Evolutionary conservation across 257 asterid species (phyloP), one percentile per base, ranked within the genome.

Genomic region (Fraxinus pennsylvanica): DNA sequence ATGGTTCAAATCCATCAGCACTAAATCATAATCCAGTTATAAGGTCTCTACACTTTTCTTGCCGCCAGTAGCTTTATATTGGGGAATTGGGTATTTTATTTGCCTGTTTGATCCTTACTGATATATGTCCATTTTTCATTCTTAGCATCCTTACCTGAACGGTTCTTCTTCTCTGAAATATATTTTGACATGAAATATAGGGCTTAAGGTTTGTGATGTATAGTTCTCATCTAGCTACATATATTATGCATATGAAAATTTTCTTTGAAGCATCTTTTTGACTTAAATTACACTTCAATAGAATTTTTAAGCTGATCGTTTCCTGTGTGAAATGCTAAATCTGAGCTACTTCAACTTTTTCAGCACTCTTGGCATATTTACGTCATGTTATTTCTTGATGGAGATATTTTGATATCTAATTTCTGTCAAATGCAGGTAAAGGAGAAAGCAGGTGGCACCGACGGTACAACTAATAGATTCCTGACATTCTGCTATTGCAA

Each of bases 361-460:
- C 70, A 39, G 65, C 54, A 38, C 43, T 68, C 67, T 59, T 74
- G 13, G 38, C 63, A 54, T 50, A 5, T 81, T 57, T 68, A 15
- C 39, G 19, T 79, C 71, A 35, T 61, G 2, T n/a, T 25, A 13
- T 66, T 54, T 65, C 61, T 68, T n/a, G 22, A 71, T 27, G 68
- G 71, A 63, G 61, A 63, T 54, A 50, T 74, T 79, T 33, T 66
- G 76, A 81, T 79, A 70, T 25, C 38, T 77, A 73, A 80, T 81
- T 75, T 76, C 68, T 83, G 78, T 81, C 79, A 22, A 41, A 68
- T 87, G 86, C 97, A 92, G 94, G 89, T 84, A 79, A 85, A 67
- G 74, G 83, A 81, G 82, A 80, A 77, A 73, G 80, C 85, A 70
- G 73, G 73, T 75, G 86, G 84, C 76, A 57, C 74, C 79, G 83